These are phyloP conservation scores for Aureobasidium sp. DNA, from an alignment of 2,329 filamentous ascomycete genomes.

Conservation along the genomic window DNA sequence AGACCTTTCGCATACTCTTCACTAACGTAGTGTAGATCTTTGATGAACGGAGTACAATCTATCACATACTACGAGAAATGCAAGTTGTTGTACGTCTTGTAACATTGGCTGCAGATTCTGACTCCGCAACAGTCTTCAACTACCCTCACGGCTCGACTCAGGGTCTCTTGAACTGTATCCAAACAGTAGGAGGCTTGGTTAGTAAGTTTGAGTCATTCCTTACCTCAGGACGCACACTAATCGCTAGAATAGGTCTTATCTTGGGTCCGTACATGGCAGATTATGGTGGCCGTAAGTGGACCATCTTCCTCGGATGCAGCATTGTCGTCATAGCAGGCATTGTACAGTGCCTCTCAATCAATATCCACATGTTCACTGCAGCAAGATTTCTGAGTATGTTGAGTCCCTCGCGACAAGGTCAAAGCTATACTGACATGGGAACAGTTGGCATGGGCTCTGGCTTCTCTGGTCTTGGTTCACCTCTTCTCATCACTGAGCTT, in stretches of 20 bases:
- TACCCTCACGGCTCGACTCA: slow-evolving; percentile 16
- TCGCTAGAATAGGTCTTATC: background rate
- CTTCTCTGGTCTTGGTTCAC: background rate
- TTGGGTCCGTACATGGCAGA: slow-evolving; percentile 9
- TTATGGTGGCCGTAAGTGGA: slow-evolving; percentile 6
- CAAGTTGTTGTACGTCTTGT: background rate
- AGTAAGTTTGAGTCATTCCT: background rate
- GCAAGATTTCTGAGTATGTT: slow-evolving; percentile 4
- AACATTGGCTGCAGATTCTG: background rate
- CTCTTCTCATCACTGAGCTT: background rate
- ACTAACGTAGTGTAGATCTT: background rate
- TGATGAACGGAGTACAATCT: background rate
- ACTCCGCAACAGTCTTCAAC: background rate
- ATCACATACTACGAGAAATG: background rate
- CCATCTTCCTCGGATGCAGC: slow-evolving; percentile 2
- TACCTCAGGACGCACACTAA: too few species aligned
- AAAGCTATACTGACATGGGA: too few species aligned
- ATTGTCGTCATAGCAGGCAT: slow-evolving; percentile 4
- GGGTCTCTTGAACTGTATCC: slow-evolving; percentile 14
- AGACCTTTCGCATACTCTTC: too few species aligned
- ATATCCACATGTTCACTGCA: slow-evolving; percentile 17
- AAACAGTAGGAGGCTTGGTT: slow-evolving; percentile 8
- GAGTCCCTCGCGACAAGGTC: too few species aligned
- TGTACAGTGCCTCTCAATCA: background rate
- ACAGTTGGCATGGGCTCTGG: background rate